phyloP scores from a whole-genome alignment of 176 grass and related monocot species.

The Coix lacrymajobi region DNA sequence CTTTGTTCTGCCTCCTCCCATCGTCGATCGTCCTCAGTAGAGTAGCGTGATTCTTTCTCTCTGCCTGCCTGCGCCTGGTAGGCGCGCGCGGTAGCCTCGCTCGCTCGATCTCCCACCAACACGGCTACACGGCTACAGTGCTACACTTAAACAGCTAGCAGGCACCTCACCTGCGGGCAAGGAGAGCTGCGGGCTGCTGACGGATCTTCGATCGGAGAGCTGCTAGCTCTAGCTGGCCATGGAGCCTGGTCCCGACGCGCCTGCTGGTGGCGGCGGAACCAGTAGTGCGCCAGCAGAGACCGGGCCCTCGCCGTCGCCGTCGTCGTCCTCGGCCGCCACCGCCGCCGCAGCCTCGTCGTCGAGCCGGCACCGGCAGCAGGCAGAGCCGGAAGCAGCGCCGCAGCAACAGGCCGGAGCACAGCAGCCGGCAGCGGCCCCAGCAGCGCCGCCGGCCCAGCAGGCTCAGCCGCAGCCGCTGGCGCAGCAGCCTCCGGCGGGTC shows the following conservation, averaged over 20 bases:
- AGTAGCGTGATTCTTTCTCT: constrained; percentile 17
- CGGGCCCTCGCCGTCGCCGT: constrained; percentile 7
- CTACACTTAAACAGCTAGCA: background rate
- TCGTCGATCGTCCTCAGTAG: background rate
- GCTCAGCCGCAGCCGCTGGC: constrained; percentile 39
- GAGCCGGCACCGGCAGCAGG: background rate
- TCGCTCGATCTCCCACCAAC: background rate
- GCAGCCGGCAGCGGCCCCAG: background rate
- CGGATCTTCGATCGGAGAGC: too few relatives aligned
- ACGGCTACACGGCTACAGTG: background rate
- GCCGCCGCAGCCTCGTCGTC: background rate
- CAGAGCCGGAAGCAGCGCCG: background rate
- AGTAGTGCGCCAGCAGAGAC: constrained; percentile 7
- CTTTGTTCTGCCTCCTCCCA: constrained; percentile 23
- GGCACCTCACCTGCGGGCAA: background rate
- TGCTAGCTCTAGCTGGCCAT: constrained; percentile 32
- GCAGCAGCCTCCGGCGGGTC: constrained; percentile 15
- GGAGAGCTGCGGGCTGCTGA: background rate
- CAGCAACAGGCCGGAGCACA: background rate
- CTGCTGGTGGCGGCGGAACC: constrained; percentile 2
- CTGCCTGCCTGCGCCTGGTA: background rate
- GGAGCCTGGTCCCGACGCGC: constrained; percentile 46
- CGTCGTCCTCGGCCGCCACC: background rate
- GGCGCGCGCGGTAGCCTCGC: background rate
- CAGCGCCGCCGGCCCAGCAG: background rate